A percentile compares a stretch with the other conserved stretches of the same genome.
Conservation (phyloP, 768 basidiomycete genomes). For the Russula dissimulans region DNA sequence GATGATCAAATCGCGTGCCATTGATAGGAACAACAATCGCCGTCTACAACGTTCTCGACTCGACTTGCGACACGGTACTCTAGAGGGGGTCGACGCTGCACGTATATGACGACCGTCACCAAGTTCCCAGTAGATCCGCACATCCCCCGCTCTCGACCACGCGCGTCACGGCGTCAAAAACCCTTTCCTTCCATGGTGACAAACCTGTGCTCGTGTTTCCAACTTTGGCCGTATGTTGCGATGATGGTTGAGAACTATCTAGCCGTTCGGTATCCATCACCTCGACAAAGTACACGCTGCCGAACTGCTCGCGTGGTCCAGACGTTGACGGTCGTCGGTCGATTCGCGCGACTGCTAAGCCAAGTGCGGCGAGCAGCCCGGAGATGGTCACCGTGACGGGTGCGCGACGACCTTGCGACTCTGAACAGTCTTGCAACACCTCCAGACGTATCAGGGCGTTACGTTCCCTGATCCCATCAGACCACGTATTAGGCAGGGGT, state of each 20-base stretch:
- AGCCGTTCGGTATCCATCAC: slow-evolving; percentile 26
- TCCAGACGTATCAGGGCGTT: slow-evolving; percentile 35
- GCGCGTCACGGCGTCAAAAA: neutral
- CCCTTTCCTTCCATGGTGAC: slow-evolving; percentile 1
- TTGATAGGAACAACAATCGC: neutral
- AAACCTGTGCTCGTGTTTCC: neutral
- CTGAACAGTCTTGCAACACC: neutral
- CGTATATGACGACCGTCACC: slow-evolving; percentile 4
- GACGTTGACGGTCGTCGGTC: slow-evolving; percentile 51
- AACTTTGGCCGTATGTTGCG: neutral
- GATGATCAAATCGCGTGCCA: neutral
- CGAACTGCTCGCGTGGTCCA: slow-evolving; percentile 36
- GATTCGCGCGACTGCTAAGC: slow-evolving; percentile 41
- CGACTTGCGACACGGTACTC: neutral
- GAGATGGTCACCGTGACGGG: slow-evolving; percentile 14
- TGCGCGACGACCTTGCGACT: neutral
- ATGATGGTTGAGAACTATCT: neutral
- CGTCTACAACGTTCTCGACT: too few species aligned
- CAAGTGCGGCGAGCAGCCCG: slow-evolving; percentile 30
- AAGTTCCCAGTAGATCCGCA: slow-evolving; percentile 28
- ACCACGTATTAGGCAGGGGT: slow-evolving; percentile 22
- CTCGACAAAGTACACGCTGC: slow-evolving; percentile 59
- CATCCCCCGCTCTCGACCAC: slow-evolving; percentile 21
- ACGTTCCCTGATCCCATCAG: slow-evolving; percentile 12
- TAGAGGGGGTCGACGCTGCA: neutral